A percentile compares a stretch with the other conserved stretches of the same genome.
phyloP scores from a whole-genome alignment of 345 rosid genomes.

The Dovyalis caffra region DNA sequence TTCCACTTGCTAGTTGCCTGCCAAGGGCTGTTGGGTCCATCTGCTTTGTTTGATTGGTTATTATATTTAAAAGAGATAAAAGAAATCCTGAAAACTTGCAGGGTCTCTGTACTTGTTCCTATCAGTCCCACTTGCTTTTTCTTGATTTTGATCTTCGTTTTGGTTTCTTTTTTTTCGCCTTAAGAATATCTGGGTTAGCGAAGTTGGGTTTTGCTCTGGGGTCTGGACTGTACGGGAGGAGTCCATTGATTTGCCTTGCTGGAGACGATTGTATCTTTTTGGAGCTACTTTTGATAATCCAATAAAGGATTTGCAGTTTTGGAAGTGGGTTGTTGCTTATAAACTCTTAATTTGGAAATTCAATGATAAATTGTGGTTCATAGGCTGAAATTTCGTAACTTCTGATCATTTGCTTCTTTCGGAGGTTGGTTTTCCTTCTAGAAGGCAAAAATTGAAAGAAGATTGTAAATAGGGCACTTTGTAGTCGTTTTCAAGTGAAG shows the following conservation, averaged over 20 bases:
- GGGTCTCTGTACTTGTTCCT: slow-evolving; percentile 11
- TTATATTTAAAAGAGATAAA: background rate
- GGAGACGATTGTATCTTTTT: slow-evolving; percentile 2
- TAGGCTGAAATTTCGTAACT: background rate
- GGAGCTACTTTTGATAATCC: slow-evolving; percentile 9
- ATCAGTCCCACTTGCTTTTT: slow-evolving; percentile 12
- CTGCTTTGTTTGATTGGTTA: slow-evolving; percentile 16
- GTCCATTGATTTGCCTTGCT: background rate
- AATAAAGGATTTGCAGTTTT: slow-evolving; percentile 11
- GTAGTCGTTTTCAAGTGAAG: background rate
- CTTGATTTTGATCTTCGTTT: slow-evolving; percentile 13
- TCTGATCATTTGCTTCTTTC: background rate
- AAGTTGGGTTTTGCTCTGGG: slow-evolving; percentile 22
- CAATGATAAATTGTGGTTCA: slow-evolving; percentile 6
- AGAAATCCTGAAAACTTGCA: slow-evolving; percentile 13
- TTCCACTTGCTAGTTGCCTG: slow-evolving; percentile 18
- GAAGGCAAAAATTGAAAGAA: background rate
- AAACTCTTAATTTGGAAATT: background rate
- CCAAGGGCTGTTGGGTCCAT: slow-evolving; percentile 10
- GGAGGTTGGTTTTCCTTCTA: slow-evolving; percentile 3
- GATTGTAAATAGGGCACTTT: background rate
- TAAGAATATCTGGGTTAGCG: slow-evolving; percentile 17
- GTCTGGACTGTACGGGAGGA: background rate
- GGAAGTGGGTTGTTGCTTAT: slow-evolving; percentile 5
- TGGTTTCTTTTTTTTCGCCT: slow-evolving; percentile 27